phyloP scores from a whole-genome alignment of 2,329 filamentous ascomycete species.

The Apiospora marii region DNA sequence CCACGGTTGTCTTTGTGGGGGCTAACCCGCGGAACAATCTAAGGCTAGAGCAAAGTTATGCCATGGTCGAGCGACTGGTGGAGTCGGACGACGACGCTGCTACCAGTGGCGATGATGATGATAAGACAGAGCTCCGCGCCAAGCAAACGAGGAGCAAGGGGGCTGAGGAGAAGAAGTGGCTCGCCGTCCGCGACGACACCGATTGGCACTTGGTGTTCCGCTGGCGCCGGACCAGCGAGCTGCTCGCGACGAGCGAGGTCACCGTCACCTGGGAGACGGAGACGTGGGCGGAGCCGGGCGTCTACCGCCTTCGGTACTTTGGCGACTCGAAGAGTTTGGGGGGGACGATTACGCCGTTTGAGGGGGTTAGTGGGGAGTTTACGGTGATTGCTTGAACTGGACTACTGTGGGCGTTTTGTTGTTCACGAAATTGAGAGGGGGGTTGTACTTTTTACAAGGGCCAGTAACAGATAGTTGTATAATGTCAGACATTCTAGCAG shows the following conservation, averaged over 20 bases:
- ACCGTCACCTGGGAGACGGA: slow-evolving; percentile 82
- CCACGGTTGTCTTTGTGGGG: slow-evolving; percentile 77
- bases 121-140: slow-evolving; percentile 16
- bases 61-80: slow-evolving; percentile 72
- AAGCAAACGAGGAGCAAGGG: not conserved
- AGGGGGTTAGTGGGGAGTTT: slow-evolving; percentile 68
- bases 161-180: slow-evolving; percentile 59
- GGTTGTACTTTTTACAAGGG: too few species aligned
- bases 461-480: not conserved
- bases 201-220: slow-evolving; percentile 86
- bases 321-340: slow-evolving; percentile 76
- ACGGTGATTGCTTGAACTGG: slow-evolving; percentile 31
- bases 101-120: not conserved
- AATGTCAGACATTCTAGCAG: too few species aligned
- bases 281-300: slow-evolving; percentile 60
- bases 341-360: slow-evolving; percentile 72
- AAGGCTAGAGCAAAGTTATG: slow-evolving; percentile 78
- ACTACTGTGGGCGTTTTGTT: too few species aligned
- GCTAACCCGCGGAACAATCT: slow-evolving; percentile 91
- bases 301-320: slow-evolving; percentile 81
- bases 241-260: slow-evolving; percentile 79
- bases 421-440: not conserved
- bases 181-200: slow-evolving; percentile 71
- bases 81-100: slow-evolving; percentile 32
- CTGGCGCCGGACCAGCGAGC: slow-evolving; percentile 76